Evolutionary conservation across 306 rosid genomes (phyloP), one percentile per base, ranked within the genome.

Genomic region (Glycyrrhiza uralensis): DNA sequence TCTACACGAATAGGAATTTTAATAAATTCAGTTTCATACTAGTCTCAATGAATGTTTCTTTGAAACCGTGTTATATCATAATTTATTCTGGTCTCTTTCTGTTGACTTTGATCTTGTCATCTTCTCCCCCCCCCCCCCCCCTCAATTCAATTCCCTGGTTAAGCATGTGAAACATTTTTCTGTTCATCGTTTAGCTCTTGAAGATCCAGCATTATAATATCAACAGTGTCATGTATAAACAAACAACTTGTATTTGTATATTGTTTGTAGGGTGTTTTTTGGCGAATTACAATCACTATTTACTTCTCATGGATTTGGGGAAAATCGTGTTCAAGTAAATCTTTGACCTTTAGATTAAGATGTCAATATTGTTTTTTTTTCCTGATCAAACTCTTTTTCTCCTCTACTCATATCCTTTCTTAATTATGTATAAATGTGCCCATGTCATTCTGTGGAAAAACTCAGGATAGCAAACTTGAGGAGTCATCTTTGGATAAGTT

Each of bases 401-500:
- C 47, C 44, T 33, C 44, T 62, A 12, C 29, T 66, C n/a, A 19
- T 59, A 20, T 23, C 12, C n/a, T 24, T 71, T 73, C 70, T 46
- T 74, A 15, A 57, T 50, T 58, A 42, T 71, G 58, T 38, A 69
- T 78, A 49, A 76, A 66, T 75, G 38, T 65, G 51, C 65, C 68
- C 44, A 59, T 73, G 78, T 41, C 42, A 33, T 75, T 80, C 26
- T 80, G 57, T 63, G 85, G 78, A 55, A 77, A 71, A 79, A 85
- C 66, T 56, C 84, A 90, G 89, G 86, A 84, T 58, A 75, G 72
- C 81, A 85, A 80, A 74, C 32, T 44, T 38, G 85, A 88, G 76
- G 87, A 82, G 68, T 81, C 85, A 9, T 80, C 88, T 56, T 78
- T 87, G 84, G 89, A 84, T 74, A 82, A 81, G 86, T 84, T 93